phyloP scores from a whole-genome alignment of 345 rosid species.

The Brassica incana region DNA sequence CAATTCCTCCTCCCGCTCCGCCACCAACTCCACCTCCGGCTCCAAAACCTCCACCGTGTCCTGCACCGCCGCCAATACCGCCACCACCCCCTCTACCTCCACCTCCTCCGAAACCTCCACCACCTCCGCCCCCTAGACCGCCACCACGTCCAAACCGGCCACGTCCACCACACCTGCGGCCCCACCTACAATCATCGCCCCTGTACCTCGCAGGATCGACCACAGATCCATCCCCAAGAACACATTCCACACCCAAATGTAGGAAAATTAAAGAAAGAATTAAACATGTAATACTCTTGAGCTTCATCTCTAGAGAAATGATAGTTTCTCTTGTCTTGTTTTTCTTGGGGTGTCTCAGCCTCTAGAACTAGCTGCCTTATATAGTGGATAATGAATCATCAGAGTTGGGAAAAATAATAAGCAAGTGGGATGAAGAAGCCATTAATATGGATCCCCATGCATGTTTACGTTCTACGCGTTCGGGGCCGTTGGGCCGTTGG shows the following conservation, averaged over 20 bases:
- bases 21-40: conserved; percentile 46
- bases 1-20: conserved; percentile 35
- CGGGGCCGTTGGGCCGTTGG: conserved; percentile 41
- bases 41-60: conserved; percentile 51
- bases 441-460: conserved; percentile 40
- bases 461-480: conserved; percentile 43
- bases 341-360: conserved; percentile 3
- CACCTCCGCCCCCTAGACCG: conserved; percentile 37
- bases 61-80: conserved; percentile 46
- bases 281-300: conserved; percentile 36
- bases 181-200: conserved; percentile 48
- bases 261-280: conserved; percentile 39
- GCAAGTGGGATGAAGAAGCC: conserved; percentile 39
- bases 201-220: conserved; percentile 36
- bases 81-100: conserved; percentile 47
- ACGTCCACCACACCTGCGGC: conserved; percentile 40
- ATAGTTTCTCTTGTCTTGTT: conserved; percentile 2
- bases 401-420: background rate
- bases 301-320: conserved; percentile 16
- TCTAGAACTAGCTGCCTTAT: conserved; percentile 22
- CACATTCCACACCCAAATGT: conserved; percentile 29
- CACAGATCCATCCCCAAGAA: conserved; percentile 39
- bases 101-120: conserved; percentile 44
- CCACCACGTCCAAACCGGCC: conserved; percentile 41
- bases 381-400: conserved; percentile 17